Evolutionary conservation across 352 stramenopile genomes (phyloP), one percentile per base, ranked within the genome.

Genomic region (Blastocystis sp.): DNA sequence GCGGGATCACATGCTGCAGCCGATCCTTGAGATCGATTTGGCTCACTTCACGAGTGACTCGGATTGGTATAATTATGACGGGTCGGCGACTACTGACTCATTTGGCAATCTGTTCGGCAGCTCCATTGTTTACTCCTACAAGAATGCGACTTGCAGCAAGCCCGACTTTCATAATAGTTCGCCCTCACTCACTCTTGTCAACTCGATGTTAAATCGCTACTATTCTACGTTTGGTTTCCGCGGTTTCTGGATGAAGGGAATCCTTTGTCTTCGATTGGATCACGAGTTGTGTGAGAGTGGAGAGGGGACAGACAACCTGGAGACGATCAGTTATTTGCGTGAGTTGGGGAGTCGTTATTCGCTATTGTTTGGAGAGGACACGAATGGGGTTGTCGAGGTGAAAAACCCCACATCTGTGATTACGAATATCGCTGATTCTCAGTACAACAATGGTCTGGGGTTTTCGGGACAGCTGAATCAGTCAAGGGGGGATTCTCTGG

Each of bases 51-150:
- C 70, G 15, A 26, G n/a, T 4, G 43, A 20, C n/a, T 80, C 70
- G 9, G 70, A 80, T 39, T 80, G 70, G 70, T 80, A 63, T 39
- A 56, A 64, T 37, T 80, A 63, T 39, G 70, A 80, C 34, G 70
- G 70, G 34, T 62, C 70, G 34, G 70, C 70, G 34, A 62, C 45
- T 18, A 18, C 2, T 18, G n/a, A 29, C 20, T 61, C 41, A 26
- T 80, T 80, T 37, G 70, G 70, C 26, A 23, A 45, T 23, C 70
- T 80, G 34, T 80, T 80, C 70, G 70, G 56, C 45, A 11, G 4
- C 0, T 34, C 47, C 1, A 15, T 20, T 7, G 37, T 80, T 18
- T 80, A 62, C 34, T 18, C 23, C 23, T 80, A 62, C 54, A 7
- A 45, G 11, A n/a, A 43, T 7, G 7, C 20, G 8, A 18, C 8